Conservation (phyloP, 257 asterid genomes). For the Handroanthus guayacan region DNA sequence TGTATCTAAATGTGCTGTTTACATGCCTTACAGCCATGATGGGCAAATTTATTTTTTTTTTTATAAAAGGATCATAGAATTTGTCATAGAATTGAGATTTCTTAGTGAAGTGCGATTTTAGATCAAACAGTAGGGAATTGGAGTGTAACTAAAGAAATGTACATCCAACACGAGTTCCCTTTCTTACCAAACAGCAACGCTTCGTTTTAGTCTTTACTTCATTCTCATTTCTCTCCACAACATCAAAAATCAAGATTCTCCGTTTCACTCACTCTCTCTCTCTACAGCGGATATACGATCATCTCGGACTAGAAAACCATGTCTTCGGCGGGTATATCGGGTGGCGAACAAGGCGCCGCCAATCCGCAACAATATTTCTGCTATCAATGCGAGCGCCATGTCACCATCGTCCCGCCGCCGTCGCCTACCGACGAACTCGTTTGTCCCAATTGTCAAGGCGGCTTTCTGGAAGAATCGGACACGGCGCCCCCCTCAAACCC, state of each 20-base stretch:
- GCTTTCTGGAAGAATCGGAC: conserved; percentile 63
- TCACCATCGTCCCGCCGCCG: conserved; percentile 46
- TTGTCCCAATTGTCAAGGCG: conserved; percentile 71
- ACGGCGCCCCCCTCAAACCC: conserved; percentile 45
- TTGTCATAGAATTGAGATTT: not conserved
- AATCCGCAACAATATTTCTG: conserved; percentile 52
- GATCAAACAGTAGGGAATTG: not conserved
- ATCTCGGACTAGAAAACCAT: conserved; percentile 33
- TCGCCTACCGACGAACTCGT: conserved; percentile 55
- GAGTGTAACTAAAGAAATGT: not conserved
- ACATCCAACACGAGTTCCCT: not conserved
- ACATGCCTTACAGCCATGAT: no score
- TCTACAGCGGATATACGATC: not conserved
- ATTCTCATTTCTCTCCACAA: conserved; percentile 9
- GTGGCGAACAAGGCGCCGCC: conserved; percentile 25
- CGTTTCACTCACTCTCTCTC: not conserved
- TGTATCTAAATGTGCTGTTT: no score
- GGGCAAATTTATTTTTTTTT: no score
- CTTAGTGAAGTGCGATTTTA: not conserved
- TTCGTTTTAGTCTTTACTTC: not conserved
- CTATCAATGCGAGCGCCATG: conserved; percentile 67
- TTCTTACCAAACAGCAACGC: not conserved
- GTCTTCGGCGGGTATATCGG: conserved; percentile 42
- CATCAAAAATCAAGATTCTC: not conserved
- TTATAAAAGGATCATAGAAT: no score